Conservation (phyloP, 2,329 filamentous ascomycete genomes). For the Phoma sp. region DNA sequence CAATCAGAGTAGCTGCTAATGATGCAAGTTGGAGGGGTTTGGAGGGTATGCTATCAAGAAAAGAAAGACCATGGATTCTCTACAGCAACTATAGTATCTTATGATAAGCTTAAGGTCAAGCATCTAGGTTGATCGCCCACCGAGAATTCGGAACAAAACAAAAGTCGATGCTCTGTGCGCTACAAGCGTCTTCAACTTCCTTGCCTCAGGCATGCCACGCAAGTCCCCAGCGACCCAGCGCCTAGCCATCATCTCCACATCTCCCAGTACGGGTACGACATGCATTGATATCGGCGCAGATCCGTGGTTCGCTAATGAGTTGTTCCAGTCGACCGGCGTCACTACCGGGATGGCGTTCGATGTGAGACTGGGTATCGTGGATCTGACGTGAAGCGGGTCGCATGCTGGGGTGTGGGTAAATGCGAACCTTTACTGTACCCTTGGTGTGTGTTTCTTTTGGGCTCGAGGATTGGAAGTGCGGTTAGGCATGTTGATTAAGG, state of each 20-base stretch:
- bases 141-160: constrained; percentile 1
- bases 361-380: constrained; percentile 14
- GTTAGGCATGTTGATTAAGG: too few relatives aligned
- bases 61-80: background rate
- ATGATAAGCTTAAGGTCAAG: background rate
- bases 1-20: too few relatives aligned
- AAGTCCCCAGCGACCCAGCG: constrained; percentile 4
- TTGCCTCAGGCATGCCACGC: constrained; percentile 1
- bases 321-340: constrained; percentile 2
- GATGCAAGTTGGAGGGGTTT: too few relatives aligned
- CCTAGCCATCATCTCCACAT: constrained; percentile 6
- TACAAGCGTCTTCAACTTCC: background rate
- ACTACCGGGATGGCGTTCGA: constrained; percentile 1
- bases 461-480: background rate
- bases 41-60: background rate
- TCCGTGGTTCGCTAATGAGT: constrained; percentile 12
- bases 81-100: background rate
- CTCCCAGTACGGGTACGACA: constrained; percentile 2
- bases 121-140: background rate
- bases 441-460: background rate
- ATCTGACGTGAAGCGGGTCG: background rate
- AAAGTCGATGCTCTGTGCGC: background rate
- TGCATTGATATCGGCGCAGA: constrained; percentile 7
- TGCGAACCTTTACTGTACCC: background rate
- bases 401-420: background rate